These are phyloP conservation scores for Rhodotorula sp. DNA, from an alignment of 1,284 basidiomycete species.

Conservation along the genomic window DNA sequence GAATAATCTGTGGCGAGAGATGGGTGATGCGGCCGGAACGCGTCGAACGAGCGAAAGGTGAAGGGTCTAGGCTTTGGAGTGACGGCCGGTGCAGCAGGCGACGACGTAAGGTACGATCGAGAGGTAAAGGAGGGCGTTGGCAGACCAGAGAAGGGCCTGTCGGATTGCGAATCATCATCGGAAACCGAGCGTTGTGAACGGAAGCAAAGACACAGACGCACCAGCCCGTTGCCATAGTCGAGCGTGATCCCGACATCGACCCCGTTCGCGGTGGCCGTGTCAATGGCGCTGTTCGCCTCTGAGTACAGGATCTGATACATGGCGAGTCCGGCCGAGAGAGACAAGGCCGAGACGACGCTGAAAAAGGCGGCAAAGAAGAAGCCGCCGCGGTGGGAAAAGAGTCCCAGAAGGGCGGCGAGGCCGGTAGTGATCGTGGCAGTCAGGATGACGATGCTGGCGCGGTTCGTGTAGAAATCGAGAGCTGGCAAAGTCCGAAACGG, in stretches of 20 bases:
- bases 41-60: no score
- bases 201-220: background rate
- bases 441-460: conserved; percentile 9
- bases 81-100: conserved; percentile 29
- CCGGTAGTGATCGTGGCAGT: conserved; percentile 14
- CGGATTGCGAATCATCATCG: no score
- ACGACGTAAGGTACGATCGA: conserved; percentile 32
- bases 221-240: conserved; percentile 40
- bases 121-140: conserved; percentile 33
- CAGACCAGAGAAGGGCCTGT: conserved; percentile 39
- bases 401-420: conserved; percentile 34
- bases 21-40: no score
- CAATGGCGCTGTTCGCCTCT: conserved; percentile 23
- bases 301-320: conserved; percentile 39
- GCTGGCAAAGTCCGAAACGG: conserved; percentile 2
- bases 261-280: conserved; percentile 20
- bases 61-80: background rate
- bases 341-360: conserved; percentile 36
- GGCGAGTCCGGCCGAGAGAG: conserved; percentile 34
- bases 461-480: conserved; percentile 24
- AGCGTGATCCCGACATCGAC: conserved; percentile 37
- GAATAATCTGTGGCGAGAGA: no score
- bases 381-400: conserved; percentile 41
- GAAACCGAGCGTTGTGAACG: background rate
- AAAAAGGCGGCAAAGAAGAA: conserved; percentile 36